Percentiles rank a stretch among this genome's conserved stretches.
phyloP scores from a whole-genome alignment of 2,329 filamentous ascomycete genomes.

The Karstenula rhodostoma region DNA sequence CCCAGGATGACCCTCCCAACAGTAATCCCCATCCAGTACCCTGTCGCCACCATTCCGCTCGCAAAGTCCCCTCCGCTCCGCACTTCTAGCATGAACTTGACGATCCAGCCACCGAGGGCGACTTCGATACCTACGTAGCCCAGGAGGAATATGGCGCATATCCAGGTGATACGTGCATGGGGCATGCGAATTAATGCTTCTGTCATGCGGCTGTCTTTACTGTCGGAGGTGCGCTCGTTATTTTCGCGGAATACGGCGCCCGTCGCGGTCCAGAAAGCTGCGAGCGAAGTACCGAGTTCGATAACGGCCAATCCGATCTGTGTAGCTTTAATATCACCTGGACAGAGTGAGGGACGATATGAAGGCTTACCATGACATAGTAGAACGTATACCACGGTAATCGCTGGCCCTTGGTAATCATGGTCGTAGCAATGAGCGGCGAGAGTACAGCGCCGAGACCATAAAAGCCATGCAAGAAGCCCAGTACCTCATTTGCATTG shows the following conservation, averaged over 20 bases:
- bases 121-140: constrained; percentile 83
- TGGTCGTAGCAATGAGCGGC: constrained; percentile 74
- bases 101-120: constrained; percentile 80
- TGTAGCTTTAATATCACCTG: background rate
- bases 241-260: constrained; percentile 64
- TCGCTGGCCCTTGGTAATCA: constrained; percentile 68
- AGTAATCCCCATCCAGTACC: constrained; percentile 86
- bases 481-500: constrained; percentile 76
- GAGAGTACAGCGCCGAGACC: constrained; percentile 74
- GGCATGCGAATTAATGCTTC: constrained; percentile 58
- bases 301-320: constrained; percentile 63
- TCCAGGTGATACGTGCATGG: constrained; percentile 70
- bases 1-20: constrained; percentile 76
- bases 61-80: constrained; percentile 73
- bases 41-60: constrained; percentile 77
- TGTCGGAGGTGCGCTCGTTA: constrained; percentile 54
- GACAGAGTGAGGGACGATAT: background rate
- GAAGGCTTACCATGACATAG: constrained; percentile 71
- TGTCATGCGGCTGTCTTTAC: constrained; percentile 59
- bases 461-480: constrained; percentile 76
- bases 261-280: constrained; percentile 71
- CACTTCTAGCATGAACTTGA: constrained; percentile 85
- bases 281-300: constrained; percentile 61
- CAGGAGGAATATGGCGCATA: constrained; percentile 77
- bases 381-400: constrained; percentile 78